Evolutionary conservation across 176 grass and related monocot species (phyloP), one percentile per base, ranked within the genome.

Genomic region (Oryza australiensis): DNA sequence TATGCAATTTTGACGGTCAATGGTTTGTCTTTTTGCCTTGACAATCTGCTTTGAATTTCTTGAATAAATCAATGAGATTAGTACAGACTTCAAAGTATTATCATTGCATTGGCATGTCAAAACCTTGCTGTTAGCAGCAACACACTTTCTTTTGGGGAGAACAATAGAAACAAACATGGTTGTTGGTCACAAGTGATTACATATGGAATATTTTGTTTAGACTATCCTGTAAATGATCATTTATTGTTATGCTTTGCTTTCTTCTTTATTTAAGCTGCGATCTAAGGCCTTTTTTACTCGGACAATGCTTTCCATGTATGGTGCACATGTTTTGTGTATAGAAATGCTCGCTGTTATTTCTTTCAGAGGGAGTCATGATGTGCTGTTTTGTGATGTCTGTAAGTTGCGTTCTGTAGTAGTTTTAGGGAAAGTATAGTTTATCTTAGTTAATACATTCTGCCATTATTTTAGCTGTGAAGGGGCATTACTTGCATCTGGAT

Each of bases 401-500:
- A 22, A 24, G 66, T 18, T 29, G 23, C 32, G 20, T 69, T 69
- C 67, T 12, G 8, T 32, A 69, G 7, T 80, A 42, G 26, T 70
- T 84, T 57, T 41, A 40, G 20, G 5, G 26, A 60, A 68, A 40
- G 12, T 12, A 60, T 24, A 30, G 49, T 76, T 79, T 14, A 33
- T 62, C 37, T 24, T 64, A 53, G 24, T 72, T 35, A 82, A 68
- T 55, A n/a, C 37, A 46, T 68, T 60, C 59, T 60, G 23, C 46
- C 74, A 26, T 77, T 72, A 15, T 82, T 62, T 76, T 80, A 98
- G 96, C 77, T 94, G 91, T 74, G 96, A 95, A 86, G 93, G 96
- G 70, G 87, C 96, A 53, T 82, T 98, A 80, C 93, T 98, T 91
- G 92, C 96, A 70, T 98, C 96, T 41, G 96, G 93, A 82, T 93